These are phyloP conservation scores for Neurospora sp. DNA, from an alignment of 2,329 filamentous ascomycete genomes.

Conservation along the genomic window DNA sequence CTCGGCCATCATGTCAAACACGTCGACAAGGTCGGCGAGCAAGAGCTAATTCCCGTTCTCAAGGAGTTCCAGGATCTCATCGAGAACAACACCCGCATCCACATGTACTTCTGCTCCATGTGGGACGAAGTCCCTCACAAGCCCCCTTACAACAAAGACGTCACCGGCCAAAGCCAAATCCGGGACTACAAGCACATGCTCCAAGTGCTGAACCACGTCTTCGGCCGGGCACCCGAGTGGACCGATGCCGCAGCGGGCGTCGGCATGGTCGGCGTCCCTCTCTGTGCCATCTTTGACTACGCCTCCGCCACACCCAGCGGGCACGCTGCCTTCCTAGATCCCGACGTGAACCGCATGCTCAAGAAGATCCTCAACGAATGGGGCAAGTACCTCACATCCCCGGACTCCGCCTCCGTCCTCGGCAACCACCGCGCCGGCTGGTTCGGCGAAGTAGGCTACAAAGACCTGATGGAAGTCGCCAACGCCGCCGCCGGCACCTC, in stretches of 20 bases:
- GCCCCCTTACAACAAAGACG: conserved; percentile 49
- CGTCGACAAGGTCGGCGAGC: conserved; percentile 37
- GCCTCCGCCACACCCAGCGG: conserved; percentile 45
- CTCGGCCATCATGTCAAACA: conserved; percentile 45
- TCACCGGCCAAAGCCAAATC: conserved; percentile 51
- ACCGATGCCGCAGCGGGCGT: conserved; percentile 39
- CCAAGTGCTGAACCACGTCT: conserved; percentile 51
- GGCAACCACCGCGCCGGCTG: conserved; percentile 36
- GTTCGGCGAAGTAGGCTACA: conserved; percentile 40
- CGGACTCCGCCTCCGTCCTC: conserved; percentile 43
- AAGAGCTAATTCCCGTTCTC: conserved; percentile 48
- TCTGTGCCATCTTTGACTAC: conserved; percentile 44
- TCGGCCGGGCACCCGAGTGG: conserved; percentile 41
- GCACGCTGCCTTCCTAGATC: conserved; percentile 43
- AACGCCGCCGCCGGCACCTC: conserved; percentile 32
- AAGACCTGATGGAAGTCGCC: conserved; percentile 41
- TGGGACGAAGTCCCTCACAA: conserved; percentile 56
- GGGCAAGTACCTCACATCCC: conserved; percentile 43
- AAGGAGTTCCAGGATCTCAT: conserved; percentile 57
- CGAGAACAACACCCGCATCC: conserved; percentile 51
- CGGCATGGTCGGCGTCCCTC: conserved; percentile 44
- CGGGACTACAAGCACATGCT: conserved; percentile 59
- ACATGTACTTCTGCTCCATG: conserved; percentile 59
- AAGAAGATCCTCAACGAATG: conserved; percentile 48
- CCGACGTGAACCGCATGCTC: conserved; percentile 42